A percentile compares a stretch with the other conserved stretches of the same genome.
Conservation (phyloP, 1,284 basidiomycete genomes). For the Naganishia sp. region DNA sequence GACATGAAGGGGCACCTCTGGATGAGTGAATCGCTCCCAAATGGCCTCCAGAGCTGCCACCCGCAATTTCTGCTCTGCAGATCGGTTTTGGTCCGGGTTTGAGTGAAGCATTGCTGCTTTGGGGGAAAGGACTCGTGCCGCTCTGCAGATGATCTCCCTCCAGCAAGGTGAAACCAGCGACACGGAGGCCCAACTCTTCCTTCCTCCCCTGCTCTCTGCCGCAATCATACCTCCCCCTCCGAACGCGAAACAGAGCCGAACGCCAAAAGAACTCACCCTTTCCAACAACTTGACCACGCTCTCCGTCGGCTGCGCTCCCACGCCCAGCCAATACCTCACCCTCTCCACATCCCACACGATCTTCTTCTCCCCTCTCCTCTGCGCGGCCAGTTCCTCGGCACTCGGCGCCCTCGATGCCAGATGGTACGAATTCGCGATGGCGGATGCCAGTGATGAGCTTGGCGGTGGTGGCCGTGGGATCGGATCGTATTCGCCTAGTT, state of each 20-base stretch:
- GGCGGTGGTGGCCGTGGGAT: slow-evolving; percentile 49
- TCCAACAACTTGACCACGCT: slow-evolving; percentile 76
- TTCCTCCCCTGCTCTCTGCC: not conserved
- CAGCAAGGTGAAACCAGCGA: no score
- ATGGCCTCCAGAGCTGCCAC: no score
- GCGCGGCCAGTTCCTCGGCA: slow-evolving; percentile 31
- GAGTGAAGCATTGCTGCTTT: no score
- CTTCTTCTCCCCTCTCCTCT: slow-evolving; percentile 61
- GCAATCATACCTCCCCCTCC: not conserved
- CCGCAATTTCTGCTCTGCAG: no score
- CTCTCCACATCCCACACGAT: slow-evolving; percentile 87
- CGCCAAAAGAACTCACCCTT: slow-evolving; percentile 61
- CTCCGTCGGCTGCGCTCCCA: slow-evolving; percentile 80
- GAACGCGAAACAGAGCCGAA: not conserved
- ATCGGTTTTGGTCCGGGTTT: no score
- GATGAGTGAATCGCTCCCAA: no score
- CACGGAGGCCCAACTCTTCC: not conserved
- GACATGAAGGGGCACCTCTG: no score
- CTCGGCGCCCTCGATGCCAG: slow-evolving; percentile 17
- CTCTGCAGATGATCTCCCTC: no score
- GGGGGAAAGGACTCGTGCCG: no score
- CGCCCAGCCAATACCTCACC: slow-evolving; percentile 83
- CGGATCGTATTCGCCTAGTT: slow-evolving; percentile 84
- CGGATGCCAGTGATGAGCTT: slow-evolving; percentile 36
- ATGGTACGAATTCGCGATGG: slow-evolving; percentile 29